Conservation (phyloP, 2,329 filamentous ascomycete genomes). For the Emergomyces orientalis region DNA sequence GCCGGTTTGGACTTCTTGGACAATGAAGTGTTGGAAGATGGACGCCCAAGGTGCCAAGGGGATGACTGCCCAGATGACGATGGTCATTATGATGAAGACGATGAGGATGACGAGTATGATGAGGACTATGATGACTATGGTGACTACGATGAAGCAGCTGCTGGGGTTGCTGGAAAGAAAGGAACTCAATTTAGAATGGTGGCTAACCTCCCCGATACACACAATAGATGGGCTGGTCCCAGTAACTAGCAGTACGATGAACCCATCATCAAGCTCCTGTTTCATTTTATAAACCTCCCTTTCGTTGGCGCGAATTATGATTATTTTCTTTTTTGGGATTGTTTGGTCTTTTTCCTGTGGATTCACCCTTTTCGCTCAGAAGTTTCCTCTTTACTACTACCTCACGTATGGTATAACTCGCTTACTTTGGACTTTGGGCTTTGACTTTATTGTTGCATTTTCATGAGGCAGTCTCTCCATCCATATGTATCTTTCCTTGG, state of each 20-base stretch:
- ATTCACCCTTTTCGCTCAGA: too few relatives aligned
- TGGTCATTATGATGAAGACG: not conserved
- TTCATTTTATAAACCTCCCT: not conserved
- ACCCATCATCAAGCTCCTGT: not conserved
- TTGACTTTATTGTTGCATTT: not conserved
- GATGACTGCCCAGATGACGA: not conserved
- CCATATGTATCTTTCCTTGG: not conserved
- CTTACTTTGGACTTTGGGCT: not conserved
- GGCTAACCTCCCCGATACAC: not conserved
- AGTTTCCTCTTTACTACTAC: not conserved
- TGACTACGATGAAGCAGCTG: not conserved
- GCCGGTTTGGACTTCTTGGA: slow-evolving; percentile 44
- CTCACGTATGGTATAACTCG: not conserved
- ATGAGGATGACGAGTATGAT: not conserved
- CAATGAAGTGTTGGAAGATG: slow-evolving; percentile 4
- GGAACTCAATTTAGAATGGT: slow-evolving; percentile 9
- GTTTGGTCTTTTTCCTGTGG: not conserved
- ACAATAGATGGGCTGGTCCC: slow-evolving; percentile 2
- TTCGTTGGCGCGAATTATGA: not conserved
- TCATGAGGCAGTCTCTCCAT: not conserved
- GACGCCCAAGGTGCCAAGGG: not conserved
- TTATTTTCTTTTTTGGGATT: not conserved
- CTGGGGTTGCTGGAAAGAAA: not conserved
- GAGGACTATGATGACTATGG: not conserved
- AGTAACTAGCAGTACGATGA: not conserved